phyloP scores from a whole-genome alignment of 2,329 filamentous ascomycete genomes.

The Aspergillus puulaauensis region DNA sequence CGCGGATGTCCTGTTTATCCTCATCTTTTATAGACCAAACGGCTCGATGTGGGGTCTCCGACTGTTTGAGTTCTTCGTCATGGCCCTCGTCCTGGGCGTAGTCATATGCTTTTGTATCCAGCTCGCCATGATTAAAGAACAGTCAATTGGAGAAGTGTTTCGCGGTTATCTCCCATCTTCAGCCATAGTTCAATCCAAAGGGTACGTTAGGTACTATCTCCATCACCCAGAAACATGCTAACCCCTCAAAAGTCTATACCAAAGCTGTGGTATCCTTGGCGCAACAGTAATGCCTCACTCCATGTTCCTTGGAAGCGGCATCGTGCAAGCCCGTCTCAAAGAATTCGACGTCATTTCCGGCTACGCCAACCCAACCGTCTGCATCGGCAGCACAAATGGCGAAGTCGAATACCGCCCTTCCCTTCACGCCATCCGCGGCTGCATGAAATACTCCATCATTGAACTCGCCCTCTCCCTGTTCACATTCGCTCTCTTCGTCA shows the following conservation, averaged over 20 bases:
- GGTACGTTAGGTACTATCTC: constrained; percentile 33
- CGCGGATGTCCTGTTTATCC: constrained; percentile 56
- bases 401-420: constrained; percentile 69
- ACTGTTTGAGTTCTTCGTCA: constrained; percentile 56
- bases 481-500: constrained; percentile 81
- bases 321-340: constrained; percentile 55
- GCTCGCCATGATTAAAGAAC: constrained; percentile 52
- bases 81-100: constrained; percentile 54
- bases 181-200: constrained; percentile 52
- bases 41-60: constrained; percentile 53
- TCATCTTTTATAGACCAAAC: constrained; percentile 56
- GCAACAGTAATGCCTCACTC: constrained; percentile 62
- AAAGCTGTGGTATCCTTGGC: constrained; percentile 54
- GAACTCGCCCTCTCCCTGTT: constrained; percentile 73
- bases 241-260: constrained; percentile 46
- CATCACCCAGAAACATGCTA: not conserved
- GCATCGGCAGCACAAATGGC: constrained; percentile 39
- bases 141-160: constrained; percentile 54
- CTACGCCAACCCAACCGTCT: constrained; percentile 31
- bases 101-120: constrained; percentile 59
- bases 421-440: constrained; percentile 69
- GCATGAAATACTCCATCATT: constrained; percentile 69
- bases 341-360: constrained; percentile 47
- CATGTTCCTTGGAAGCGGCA: constrained; percentile 57
- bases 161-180: constrained; percentile 55